Base-by-base conservation (phyloP, 2,329 filamentous ascomycete species). In the Colletotrichum horii region DNA sequence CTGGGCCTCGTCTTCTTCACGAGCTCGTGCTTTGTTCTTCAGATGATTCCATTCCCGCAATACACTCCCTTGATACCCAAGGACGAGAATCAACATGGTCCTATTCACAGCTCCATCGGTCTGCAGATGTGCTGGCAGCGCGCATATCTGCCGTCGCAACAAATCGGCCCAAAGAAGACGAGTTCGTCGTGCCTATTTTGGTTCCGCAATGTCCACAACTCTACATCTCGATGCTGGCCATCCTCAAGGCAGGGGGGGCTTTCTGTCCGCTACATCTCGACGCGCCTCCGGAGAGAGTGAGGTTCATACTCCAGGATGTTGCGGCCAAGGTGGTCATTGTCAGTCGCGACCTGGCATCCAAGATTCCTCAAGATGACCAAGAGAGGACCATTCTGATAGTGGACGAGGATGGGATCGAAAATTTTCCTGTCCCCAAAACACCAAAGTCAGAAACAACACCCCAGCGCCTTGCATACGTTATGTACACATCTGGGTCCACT, bases 401-500 rank as follows among this genome's bases (percentile, higher is more conserved):
- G 52, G 83, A 85, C 52, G 78, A 83, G 12, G 68, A 67, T 14
- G 61, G 15, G 6, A 28, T 16, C 6, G 48, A 61, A 19, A 11
- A 76, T 16, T 16, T n/a, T 26, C 24, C 43, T n/a, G 8, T 32
- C 15, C 16, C 26, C 6, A 14, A 30, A 8, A 15, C 3, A 34
- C 3, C 71, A n/a, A 38, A 30, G 12, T 55, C n/a, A 8, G 56
- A 61, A 15, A n/a, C 55, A 14, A 52, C 32, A 30, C 43, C 74
- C 43, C 80, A 85, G 2, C 85, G 89, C 75, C 83, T 96, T 28
- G 95, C 96, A 28, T 98, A 98, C 86, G 91, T 98, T 75, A 96
- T 98, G 92, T 98, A 98, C 83, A 98, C 96, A 1, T 97, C 95
- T 61, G 96, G 96, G 4, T 97, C 95, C 7, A 98, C 96, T 1